Conservation (phyloP, 2,329 filamentous ascomycete species). For the Penicillium sp. region DNA sequence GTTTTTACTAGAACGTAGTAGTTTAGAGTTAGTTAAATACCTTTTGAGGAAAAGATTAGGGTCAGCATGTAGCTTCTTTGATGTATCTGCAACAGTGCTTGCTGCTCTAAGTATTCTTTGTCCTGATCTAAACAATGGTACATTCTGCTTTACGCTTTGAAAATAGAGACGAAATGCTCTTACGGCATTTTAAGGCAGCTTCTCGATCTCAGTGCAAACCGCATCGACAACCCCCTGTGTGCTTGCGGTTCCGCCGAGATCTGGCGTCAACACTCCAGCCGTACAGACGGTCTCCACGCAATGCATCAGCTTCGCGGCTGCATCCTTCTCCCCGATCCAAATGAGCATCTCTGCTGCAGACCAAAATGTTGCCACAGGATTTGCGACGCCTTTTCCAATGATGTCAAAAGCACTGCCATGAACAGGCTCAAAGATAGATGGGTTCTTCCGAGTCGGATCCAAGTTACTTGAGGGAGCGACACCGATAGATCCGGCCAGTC, state of each 20-base stretch:
- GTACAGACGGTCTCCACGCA: constrained; percentile 64
- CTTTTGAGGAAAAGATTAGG: neutral
- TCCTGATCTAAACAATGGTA: neutral
- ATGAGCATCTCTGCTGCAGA: constrained; percentile 69
- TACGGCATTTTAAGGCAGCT: constrained; percentile 12
- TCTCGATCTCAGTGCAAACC: constrained; percentile 56
- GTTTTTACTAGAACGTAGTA: neutral
- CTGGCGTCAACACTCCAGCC: constrained; percentile 57
- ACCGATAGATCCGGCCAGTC: constrained; percentile 70
- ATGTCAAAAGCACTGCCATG: constrained; percentile 69
- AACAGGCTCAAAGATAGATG: constrained; percentile 67
- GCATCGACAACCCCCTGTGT: constrained; percentile 64
- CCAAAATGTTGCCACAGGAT: constrained; percentile 70
- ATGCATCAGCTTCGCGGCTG: constrained; percentile 60
- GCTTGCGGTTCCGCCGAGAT: constrained; percentile 61
- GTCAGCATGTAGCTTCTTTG: neutral
- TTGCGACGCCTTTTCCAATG: constrained; percentile 62
- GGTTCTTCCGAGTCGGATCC: constrained; percentile 64
- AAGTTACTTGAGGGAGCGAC: constrained; percentile 72
- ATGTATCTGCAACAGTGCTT: neutral
- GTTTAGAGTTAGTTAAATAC: neutral
- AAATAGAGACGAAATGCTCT: neutral
- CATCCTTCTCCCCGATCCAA: constrained; percentile 63
- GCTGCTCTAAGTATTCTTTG: neutral
- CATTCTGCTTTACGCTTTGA: neutral